Conservation (phyloP, 148 eudicot species). For the Camellia sinensis region DNA sequence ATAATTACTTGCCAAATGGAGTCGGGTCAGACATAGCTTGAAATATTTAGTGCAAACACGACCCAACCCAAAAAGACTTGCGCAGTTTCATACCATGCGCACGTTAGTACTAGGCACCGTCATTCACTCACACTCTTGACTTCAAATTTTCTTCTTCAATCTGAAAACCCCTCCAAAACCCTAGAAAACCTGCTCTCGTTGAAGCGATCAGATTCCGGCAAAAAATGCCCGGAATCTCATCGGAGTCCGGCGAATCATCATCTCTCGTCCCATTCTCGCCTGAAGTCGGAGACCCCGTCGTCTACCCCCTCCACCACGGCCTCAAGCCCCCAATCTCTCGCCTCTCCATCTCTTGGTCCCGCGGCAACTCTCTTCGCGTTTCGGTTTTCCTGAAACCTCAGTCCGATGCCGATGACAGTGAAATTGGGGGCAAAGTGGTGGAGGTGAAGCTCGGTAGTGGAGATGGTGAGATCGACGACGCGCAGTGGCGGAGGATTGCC, state of each 20-base stretch:
- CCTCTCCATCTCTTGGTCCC: slow-evolving; percentile 76
- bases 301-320: slow-evolving; percentile 65
- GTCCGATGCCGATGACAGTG: slow-evolving; percentile 15
- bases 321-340: slow-evolving; percentile 63
- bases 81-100: neutral
- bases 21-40: too few species aligned
- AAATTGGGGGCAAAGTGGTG: slow-evolving; percentile 55
- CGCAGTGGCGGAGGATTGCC: slow-evolving; percentile 73
- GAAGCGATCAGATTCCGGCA: slow-evolving; percentile 1
- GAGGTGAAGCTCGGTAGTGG: slow-evolving; percentile 56
- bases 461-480: slow-evolving; percentile 43
- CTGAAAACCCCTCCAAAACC: slow-evolving; percentile 17
- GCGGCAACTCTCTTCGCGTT: slow-evolving; percentile 81
- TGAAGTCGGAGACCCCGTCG: slow-evolving; percentile 16
- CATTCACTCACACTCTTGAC: neutral
- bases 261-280: slow-evolving; percentile 36
- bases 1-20: too few species aligned
- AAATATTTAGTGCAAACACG: too few species aligned
- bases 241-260: slow-evolving; percentile 40
- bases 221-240: slow-evolving; percentile 50
- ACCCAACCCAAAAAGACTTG: too few species aligned
- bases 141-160: too few species aligned
- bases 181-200: slow-evolving; percentile 7
- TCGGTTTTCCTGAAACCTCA: slow-evolving; percentile 39
- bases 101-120: neutral